Conservation (phyloP, 441 rosid genomes). For the Gossypium laxum region DNA sequence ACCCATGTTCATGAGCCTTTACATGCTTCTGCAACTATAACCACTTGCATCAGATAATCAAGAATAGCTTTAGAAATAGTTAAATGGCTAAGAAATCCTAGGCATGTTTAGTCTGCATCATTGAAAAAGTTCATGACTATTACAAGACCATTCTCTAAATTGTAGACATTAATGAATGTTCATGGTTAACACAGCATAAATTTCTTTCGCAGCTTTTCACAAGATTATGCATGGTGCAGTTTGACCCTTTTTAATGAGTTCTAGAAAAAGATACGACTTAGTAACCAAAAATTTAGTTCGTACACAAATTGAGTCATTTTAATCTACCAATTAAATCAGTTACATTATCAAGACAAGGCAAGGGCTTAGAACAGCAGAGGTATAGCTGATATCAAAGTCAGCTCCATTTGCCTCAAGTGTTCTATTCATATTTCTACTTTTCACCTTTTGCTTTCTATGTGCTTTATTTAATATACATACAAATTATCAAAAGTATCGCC, state of each 20-base stretch:
- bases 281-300: not conserved
- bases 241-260: constrained; percentile 1
- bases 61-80: not conserved
- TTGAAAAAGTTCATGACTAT: not conserved
- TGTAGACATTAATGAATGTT: not conserved
- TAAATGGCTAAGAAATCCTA: constrained; percentile 2
- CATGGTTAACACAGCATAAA: not conserved
- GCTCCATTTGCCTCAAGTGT: not conserved
- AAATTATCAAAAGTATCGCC: not conserved
- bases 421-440: not conserved
- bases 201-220: not conserved
- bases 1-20: constrained; percentile 54
- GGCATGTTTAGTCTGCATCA: not conserved
- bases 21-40: constrained; percentile 47
- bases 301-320: not conserved
- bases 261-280: not conserved
- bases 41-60: constrained; percentile 11
- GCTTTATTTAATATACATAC: not conserved
- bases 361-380: not conserved
- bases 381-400: constrained; percentile 4
- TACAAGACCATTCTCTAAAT: not conserved
- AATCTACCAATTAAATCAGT: constrained; percentile 1
- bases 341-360: constrained; percentile 1
- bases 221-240: not conserved
- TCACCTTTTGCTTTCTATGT: not conserved